Evolutionary conservation across 2,329 filamentous ascomycete genomes (phyloP), one percentile per base, ranked within the genome.

Genomic region (Phyllosticta paracitricarpa): DNA sequence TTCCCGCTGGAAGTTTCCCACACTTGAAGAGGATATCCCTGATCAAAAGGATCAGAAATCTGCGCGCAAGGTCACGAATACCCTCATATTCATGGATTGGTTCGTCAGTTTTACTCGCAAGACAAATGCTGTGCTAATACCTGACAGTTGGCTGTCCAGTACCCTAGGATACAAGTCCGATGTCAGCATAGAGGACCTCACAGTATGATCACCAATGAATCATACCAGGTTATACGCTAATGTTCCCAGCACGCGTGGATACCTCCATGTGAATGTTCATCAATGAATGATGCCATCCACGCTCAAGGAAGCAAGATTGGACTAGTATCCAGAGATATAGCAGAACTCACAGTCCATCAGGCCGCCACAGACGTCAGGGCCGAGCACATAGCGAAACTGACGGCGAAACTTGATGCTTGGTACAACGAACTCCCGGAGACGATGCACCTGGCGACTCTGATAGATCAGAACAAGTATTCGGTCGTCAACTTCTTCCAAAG

Each of bases 11-110:
- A 70, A 71, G 61, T 69, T 62, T 51, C 67, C 66, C 4, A 12
- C 60, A 0, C 17, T 66, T 19, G 57, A 66, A 8, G 59, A 57
- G 22, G 9, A 12, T 28, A 12, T 40, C 4, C 12, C 56, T 30
- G 52, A 17, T 7, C 28, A 26, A 61, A 6, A 19, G 1, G 26
- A n/a, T 5, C 63, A 64, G 17, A 66, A 70, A 0, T 65, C 64
- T 33, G 70, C 69, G 68, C 67, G 64, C 19, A 69, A 67, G 51
- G 60, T 75, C 14, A 70, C 68, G 40, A 67, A 72, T 9, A 74
- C 71, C 56, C 63, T 74, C 9, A 69, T 74, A 8, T 75, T 74
- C 63, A 72, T 74, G 69, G 73, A 74, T 62, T 70, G 69, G 63
- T 64, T 35, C 9, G 54, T 57, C 4, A 28, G 33, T 1, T 9